Percentiles rank a stretch among this genome's conserved stretches.
phyloP scores from a whole-genome alignment of 495 filamentous ascomycete species.

The Daldinia childiae region DNA sequence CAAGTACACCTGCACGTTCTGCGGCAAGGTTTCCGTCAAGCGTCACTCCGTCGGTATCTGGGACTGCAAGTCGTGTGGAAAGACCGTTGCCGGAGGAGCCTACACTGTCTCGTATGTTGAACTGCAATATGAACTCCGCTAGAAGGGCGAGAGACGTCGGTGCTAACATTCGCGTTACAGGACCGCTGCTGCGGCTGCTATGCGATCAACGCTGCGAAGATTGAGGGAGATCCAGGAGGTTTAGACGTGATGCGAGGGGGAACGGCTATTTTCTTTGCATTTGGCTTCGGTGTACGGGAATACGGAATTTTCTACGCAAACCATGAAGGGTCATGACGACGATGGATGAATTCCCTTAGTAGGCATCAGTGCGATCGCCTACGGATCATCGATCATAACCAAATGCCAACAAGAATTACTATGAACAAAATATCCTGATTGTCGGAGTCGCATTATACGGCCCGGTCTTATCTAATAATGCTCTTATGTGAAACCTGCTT shows the following conservation, averaged over 20 bases:
- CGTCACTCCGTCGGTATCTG: slow-evolving; percentile 94
- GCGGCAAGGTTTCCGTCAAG: slow-evolving; percentile 95
- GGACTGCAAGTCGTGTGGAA: slow-evolving; percentile 92
- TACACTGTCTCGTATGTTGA: slow-evolving; percentile 93
- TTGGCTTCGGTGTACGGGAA: slow-evolving; percentile 45
- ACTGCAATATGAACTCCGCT: neutral
- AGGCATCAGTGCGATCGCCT: slow-evolving; percentile 35
- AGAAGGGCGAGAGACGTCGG: neutral
- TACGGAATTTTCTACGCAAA: slow-evolving; percentile 43
- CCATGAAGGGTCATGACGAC: slow-evolving; percentile 41
- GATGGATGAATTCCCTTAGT: slow-evolving; percentile 35
- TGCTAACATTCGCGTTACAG: slow-evolving; percentile 58
- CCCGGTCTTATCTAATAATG: slow-evolving; percentile 16
- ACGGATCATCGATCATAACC: slow-evolving; percentile 40
- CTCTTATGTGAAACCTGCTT: slow-evolving; percentile 29
- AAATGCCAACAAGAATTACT: slow-evolving; percentile 44
- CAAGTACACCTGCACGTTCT: slow-evolving; percentile 88
- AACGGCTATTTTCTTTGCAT: slow-evolving; percentile 38
- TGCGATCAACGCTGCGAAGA: slow-evolving; percentile 96
- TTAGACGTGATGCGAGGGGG: slow-evolving; percentile 58
- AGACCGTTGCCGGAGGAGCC: slow-evolving; percentile 94
- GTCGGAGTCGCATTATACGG: slow-evolving; percentile 17
- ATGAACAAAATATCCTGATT: slow-evolving; percentile 31
- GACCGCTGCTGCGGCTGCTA: slow-evolving; percentile 94
- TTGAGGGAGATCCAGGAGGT: slow-evolving; percentile 98